Conservation (phyloP, 139 green algal genomes). For the Micractinium conductrix region DNA sequence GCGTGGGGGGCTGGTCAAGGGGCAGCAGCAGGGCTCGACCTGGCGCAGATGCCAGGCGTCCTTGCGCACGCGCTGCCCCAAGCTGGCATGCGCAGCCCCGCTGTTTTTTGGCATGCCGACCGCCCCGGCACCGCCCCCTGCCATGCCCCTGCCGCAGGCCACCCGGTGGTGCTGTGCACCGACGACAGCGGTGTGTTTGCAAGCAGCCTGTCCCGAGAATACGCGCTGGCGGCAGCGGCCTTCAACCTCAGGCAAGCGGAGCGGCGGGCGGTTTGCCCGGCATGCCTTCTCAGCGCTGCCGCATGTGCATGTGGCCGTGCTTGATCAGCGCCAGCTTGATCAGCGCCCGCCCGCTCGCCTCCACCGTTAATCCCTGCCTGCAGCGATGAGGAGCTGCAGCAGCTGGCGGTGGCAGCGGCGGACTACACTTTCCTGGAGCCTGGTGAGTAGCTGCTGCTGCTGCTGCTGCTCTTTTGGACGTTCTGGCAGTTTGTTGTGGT, state of each 20-base stretch:
- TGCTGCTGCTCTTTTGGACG: too few species aligned
- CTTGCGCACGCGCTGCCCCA: too few species aligned
- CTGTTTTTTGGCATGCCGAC: not conserved
- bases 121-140: not conserved
- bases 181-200: slow-evolving; percentile 84
- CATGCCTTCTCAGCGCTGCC: not conserved
- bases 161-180: slow-evolving; percentile 84
- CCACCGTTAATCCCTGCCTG: too few species aligned
- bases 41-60: too few species aligned
- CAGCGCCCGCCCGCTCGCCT: not conserved
- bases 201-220: slow-evolving; percentile 66
- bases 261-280: not conserved
- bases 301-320: not conserved
- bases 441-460: not conserved
- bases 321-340: not conserved
- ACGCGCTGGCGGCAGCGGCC: slow-evolving; percentile 59
- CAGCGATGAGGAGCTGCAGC: slow-evolving; percentile 28
- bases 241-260: slow-evolving; percentile 44
- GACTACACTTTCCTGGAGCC: slow-evolving; percentile 47
- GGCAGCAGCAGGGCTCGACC: too few species aligned
- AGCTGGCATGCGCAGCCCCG: too few species aligned
- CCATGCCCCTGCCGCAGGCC: slow-evolving; percentile 32
- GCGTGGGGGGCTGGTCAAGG: too few species aligned
- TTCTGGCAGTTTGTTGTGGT: too few species aligned
- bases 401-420: slow-evolving; percentile 23